Evolutionary conservation across 352 stramenopile species (phyloP), one percentile per base, ranked within the genome.

Genomic region (Phytopythium aichiense): DNA sequence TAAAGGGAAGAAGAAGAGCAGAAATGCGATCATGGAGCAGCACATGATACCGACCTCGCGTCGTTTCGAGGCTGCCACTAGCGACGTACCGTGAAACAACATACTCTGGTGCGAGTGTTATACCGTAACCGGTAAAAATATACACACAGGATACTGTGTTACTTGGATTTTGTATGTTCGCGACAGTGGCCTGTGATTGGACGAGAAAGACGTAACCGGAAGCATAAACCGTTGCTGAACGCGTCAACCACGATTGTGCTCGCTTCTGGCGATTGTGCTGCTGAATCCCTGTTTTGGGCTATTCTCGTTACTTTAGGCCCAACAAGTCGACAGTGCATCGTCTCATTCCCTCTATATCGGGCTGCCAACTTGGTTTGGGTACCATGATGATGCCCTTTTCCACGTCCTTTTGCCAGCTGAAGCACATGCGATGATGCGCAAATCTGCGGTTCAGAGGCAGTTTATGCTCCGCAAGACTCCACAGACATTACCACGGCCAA

Each of bases 231-330:
- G 42, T 25, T 28, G 48, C 23, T 30, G 6, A 2, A 37, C 48
- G 48, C 23, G 25, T 37, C 11, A 54, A 35, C 22, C 8, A 16
- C 49, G 49, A 56, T 56, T 56, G 30, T 56, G 49, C 49, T 56
- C 23, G 30, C 15, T 40, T 40, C 25, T 13, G 30, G 2, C 13
- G 48, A 37, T 54, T 54, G 11, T 35, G 48, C 23, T 31, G 6
- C 1, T 38, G 22, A 28, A 13, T 30, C n/a, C 16, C 45, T 52
- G 5, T 18, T 52, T 52, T 52, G 45, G 45, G 45, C 15, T 4
- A n/a, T n/a, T 33, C 9, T 9, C 1, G 0, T 3, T 33, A 52
- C 11, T 52, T 31, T 52, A 4, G 22, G 45, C 11, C 42, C 7
- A 49, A 8, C 11, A n/a, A n/a, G 38, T 45, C 16, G 38, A 6